Percentiles rank a stretch among this genome's conserved stretches.
Conservation (phyloP, 2,329 filamentous ascomycete genomes). For the Thielaviopsis populi region DNA sequence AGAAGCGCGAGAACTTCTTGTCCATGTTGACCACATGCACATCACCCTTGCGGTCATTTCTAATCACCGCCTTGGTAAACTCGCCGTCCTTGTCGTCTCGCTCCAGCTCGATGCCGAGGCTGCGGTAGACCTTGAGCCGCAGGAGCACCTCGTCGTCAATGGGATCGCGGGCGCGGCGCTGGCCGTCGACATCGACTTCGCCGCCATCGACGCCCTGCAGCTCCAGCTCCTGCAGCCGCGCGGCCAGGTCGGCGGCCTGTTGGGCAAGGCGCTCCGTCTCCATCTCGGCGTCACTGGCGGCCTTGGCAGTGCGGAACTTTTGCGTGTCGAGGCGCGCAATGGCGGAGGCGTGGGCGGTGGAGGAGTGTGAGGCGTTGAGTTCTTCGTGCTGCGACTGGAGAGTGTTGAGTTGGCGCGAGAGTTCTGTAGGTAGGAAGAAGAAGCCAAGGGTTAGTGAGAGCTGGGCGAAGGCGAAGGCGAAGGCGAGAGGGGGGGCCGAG, state of each 20-base stretch:
- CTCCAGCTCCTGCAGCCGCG: slow-evolving; percentile 67
- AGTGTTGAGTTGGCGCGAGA: slow-evolving; percentile 61
- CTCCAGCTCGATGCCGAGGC: slow-evolving; percentile 79
- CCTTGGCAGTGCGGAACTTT: slow-evolving; percentile 90
- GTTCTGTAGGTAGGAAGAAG: slow-evolving; percentile 27
- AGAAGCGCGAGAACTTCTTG: slow-evolving; percentile 76
- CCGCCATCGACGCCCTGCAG: slow-evolving; percentile 70
- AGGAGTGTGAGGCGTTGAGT: slow-evolving; percentile 58
- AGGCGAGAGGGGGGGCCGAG: slow-evolving; percentile 17
- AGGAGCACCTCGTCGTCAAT: slow-evolving; percentile 53
- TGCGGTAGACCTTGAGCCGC: slow-evolving; percentile 79
- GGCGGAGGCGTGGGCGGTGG: slow-evolving; percentile 63
- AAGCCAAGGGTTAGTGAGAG: not conserved
- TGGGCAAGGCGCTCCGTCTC: slow-evolving; percentile 83
- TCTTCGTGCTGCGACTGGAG: slow-evolving; percentile 64
- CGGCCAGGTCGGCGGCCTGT: slow-evolving; percentile 60
- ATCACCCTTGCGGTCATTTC: slow-evolving; percentile 75
- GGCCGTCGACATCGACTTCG: slow-evolving; percentile 21
- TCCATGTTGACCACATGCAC: slow-evolving; percentile 93
- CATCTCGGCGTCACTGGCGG: slow-evolving; percentile 74
- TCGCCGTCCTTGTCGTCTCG: slow-evolving; percentile 57
- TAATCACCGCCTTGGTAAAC: slow-evolving; percentile 71
- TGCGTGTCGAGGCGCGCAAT: slow-evolving; percentile 81
- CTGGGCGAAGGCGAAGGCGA: slow-evolving; percentile 18
- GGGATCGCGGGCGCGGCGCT: slow-evolving; percentile 24